Evolutionary conservation across 1,284 basidiomycete genomes (phyloP).

Genomic region (Rhodofomes roseus): DNA sequence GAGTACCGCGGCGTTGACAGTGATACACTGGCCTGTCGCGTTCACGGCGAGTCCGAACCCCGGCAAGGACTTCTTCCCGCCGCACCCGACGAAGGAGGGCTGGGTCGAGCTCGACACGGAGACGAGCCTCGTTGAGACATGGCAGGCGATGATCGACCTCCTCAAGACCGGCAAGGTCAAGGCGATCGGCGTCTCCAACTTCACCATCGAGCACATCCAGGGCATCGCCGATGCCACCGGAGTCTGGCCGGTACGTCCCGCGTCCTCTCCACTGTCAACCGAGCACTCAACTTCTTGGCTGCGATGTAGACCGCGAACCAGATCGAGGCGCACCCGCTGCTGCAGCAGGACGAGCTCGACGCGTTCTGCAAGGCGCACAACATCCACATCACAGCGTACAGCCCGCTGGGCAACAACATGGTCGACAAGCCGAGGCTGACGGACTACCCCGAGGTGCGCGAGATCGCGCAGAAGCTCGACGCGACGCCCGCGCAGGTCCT

Average conservation of each 20-base stretch:
- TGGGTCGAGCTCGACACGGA: conserved; percentile 56
- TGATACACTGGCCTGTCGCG: conserved; percentile 87
- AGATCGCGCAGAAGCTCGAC: conserved; percentile 44
- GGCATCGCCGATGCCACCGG: conserved; percentile 74
- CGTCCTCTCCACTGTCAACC: not conserved
- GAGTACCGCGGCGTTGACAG: conserved; percentile 30
- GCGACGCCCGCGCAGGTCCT: conserved; percentile 52
- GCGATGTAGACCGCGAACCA: conserved; percentile 71
- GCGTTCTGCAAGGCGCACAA: conserved; percentile 67
- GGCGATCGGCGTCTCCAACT: conserved; percentile 80
- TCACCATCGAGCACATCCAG: conserved; percentile 63
- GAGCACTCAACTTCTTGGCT: too few species aligned
- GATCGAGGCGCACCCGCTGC: conserved; percentile 80
- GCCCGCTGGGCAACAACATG: conserved; percentile 81
- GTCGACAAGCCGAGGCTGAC: conserved; percentile 55
- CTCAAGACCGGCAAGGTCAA: conserved; percentile 47
- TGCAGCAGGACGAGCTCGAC: conserved; percentile 69
- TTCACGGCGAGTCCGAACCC: conserved; percentile 42
- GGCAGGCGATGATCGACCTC: conserved; percentile 76
- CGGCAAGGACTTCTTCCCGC: conserved; percentile 57
- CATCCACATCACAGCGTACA: conserved; percentile 84
- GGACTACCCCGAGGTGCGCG: conserved; percentile 51
- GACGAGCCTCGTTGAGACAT: conserved; percentile 72
- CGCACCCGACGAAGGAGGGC: conserved; percentile 35
- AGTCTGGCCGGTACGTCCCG: conserved; percentile 50